Evolutionary conservation across 2,329 filamentous ascomycete species (phyloP).

Genomic region (Albifimbria verrucaria): DNA sequence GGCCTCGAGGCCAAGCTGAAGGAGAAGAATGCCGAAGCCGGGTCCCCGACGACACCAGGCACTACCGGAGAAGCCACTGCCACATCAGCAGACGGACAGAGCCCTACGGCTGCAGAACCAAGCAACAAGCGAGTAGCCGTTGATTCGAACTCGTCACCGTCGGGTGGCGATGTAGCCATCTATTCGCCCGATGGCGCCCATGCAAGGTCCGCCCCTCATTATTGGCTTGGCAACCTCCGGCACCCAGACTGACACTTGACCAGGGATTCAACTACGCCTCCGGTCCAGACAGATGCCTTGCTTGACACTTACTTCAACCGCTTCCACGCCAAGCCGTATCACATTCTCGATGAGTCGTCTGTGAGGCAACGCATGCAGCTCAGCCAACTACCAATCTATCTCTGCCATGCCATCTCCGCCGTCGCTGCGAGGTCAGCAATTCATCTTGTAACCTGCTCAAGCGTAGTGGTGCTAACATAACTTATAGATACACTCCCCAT

Average conservation of each 20-base stretch:
- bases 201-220: background rate
- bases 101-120: conserved; percentile 18
- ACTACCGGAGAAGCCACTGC: no score
- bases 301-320: conserved; percentile 77
- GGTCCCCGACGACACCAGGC: conserved; percentile 20
- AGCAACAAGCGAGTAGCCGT: conserved; percentile 15
- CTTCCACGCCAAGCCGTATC: conserved; percentile 78
- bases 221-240: no score
- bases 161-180: conserved; percentile 8
- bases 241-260: no score
- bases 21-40: conserved; percentile 51
- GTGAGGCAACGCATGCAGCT: conserved; percentile 69
- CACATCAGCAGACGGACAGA: conserved; percentile 3
- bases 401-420: conserved; percentile 57
- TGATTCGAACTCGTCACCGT: background rate
- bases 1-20: conserved; percentile 78
- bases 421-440: conserved; percentile 59
- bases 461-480: conserved; percentile 1
- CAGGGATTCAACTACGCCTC: conserved; percentile 44
- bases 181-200: background rate
- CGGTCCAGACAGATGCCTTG: conserved; percentile 57
- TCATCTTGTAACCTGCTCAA: background rate
- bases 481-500: conserved; percentile 62
- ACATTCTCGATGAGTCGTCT: conserved; percentile 74
- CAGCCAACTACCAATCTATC: conserved; percentile 58